Evolutionary conservation across 306 rosid genomes (phyloP).

Genomic region (Crataegus laevigata): DNA sequence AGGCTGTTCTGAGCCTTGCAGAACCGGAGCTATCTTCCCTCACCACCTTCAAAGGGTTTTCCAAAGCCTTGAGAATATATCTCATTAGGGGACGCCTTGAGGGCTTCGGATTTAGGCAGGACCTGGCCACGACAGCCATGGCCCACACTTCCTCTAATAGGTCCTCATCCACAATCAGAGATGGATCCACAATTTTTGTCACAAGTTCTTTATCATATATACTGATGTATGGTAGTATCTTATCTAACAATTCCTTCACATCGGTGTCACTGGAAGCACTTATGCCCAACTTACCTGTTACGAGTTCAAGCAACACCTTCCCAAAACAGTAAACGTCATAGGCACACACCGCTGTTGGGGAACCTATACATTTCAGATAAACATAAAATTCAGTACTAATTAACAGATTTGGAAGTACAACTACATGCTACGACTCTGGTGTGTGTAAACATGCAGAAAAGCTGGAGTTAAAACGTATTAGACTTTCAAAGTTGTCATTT

Average conservation of each 20-base stretch:
- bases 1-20: conserved; percentile 62
- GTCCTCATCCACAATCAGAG: conserved; percentile 80
- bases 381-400: background rate
- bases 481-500: background rate
- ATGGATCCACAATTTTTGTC: conserved; percentile 74
- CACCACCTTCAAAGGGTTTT: conserved; percentile 84
- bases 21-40: conserved; percentile 80
- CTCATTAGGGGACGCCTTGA: conserved; percentile 83
- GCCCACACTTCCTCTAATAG: conserved; percentile 97
- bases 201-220: conserved; percentile 77
- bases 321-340: conserved; percentile 93
- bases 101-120: conserved; percentile 85
- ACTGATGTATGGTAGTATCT: conserved; percentile 52
- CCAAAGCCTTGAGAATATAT: conserved; percentile 82
- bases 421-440: background rate
- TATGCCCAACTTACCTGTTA: conserved; percentile 77
- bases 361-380: conserved; percentile 47
- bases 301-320: conserved; percentile 81
- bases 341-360: conserved; percentile 57
- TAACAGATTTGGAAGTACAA: background rate
- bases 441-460: background rate
- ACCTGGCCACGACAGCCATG: conserved; percentile 85
- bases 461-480: background rate
- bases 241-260: conserved; percentile 56
- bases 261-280: conserved; percentile 57